Base-by-base conservation (phyloP, 495 filamentous ascomycete genomes). In the Lophium mytilinum region DNA sequence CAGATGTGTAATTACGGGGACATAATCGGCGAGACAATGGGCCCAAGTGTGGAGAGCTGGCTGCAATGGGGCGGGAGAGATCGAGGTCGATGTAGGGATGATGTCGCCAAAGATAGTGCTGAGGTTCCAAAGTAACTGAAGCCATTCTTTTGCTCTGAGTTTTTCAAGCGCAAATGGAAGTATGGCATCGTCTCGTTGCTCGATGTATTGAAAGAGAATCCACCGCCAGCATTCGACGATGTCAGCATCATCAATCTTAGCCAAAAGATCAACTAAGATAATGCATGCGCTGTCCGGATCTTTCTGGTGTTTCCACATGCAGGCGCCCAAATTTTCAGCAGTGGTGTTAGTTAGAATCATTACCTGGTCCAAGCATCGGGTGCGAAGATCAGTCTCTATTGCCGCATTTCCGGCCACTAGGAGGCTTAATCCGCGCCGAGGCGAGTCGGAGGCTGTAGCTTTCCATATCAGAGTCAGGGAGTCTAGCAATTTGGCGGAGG, bases 131-230 rank as follows among this genome's bases (percentile, higher is more conserved):
- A 65, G 61, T 48, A 39, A 58, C 6, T 49, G 17, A 4, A 40
- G 46, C 55, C 58, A 65, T 14, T 45, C 50, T 10, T 40, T 21
- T 0, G 54, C 43, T 40, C 41, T 55, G 14, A 58, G 42, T 15
- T 62, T 17, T 1, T 57, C n/a, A 10, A 62, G 39, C 1, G 40
- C 47, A 37, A 56, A 56, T 1, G 53, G 40, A 5, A 65, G 0
- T 3, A 65, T 19, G 0, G 46, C 49, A 8, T 47, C 14, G 14
- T 42, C 14, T 48, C 45, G 21, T 10, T 39, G 53, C 37, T 58
- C 46, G 17, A 65, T 53, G 55, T 58, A 55, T 14, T 37, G 45
- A n/a, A 52, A 58, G 1, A 65, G 46, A 0, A 60, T 21, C 8
- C 36, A 17, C 15, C 51, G 56, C 56, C 56, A 65, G 33, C 48